A percentile compares a stretch with the other conserved stretches of the same genome.
These are phyloP conservation scores for Pilaira anomala DNA, from an alignment of 192 early-diverging fungal genomes.

Conservation along the genomic window DNA sequence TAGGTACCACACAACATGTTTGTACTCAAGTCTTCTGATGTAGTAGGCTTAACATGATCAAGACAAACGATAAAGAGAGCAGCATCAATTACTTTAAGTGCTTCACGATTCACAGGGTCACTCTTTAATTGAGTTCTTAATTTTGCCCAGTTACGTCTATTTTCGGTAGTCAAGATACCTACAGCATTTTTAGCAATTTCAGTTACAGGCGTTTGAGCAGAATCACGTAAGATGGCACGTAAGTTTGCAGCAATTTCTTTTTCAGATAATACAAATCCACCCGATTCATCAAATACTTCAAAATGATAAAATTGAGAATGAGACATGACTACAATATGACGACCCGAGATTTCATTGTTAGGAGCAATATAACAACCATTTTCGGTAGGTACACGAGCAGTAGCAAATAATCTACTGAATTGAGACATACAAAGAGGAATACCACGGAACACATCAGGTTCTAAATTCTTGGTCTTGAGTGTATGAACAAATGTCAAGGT, in stretches of 20 bases:
- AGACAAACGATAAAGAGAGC: constrained; percentile 74
- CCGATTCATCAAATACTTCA: constrained; percentile 61
- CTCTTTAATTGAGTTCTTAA: constrained; percentile 55
- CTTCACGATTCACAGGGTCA: constrained; percentile 50
- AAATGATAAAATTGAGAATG: constrained; percentile 78
- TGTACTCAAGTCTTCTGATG: constrained; percentile 37
- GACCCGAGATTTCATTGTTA: constrained; percentile 21
- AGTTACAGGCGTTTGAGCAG: constrained; percentile 43
- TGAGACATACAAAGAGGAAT: constrained; percentile 77
- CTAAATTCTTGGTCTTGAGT: constrained; percentile 53
- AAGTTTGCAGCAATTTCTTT: constrained; percentile 71
- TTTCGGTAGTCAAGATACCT: constrained; percentile 69
- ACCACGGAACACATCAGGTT: constrained; percentile 64
- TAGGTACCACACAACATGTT: constrained; percentile 53
- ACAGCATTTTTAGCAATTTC: constrained; percentile 58
- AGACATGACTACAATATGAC: constrained; percentile 66
- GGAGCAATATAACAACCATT: constrained; percentile 41
- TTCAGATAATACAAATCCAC: constrained; percentile 49
- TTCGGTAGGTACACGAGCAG: constrained; percentile 68
- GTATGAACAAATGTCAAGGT: constrained; percentile 67
- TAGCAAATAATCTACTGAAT: constrained; percentile 75
- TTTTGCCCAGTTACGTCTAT: constrained; percentile 73
- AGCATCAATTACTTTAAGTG: constrained; percentile 61
- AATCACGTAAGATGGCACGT: constrained; percentile 54
- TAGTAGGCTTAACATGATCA: constrained; percentile 59